Base-by-base conservation (phyloP, 1,284 basidiomycete species). In the Irpex sp. region DNA sequence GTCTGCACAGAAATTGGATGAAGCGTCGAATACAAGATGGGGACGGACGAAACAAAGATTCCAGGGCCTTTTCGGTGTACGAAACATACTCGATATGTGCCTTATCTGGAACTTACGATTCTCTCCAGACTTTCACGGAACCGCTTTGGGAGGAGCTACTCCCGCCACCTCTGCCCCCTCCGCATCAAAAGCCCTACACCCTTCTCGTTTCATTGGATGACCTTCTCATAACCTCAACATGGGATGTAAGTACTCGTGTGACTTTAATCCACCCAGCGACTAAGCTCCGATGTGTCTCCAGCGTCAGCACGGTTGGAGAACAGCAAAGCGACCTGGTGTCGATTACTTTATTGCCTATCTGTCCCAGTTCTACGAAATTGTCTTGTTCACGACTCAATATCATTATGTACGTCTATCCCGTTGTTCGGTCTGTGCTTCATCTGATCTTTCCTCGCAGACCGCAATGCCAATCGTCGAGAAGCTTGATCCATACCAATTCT, bases 281-380 rank as follows among this genome's bases (percentile, higher is more conserved):
- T 36, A 13, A 53, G 31, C 19, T 13, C 8, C 0, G 61, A 21
- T 47, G 19, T 62, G 60, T 33, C 36, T 17, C 26, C 63, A 94
- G 93, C 88, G 93, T 60, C 83, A 90, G 79, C 81, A 92, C 69
- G 94, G 94, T 37, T 96, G 94, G 94, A 82, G 92, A 68, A 95
- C 93, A 2, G 94, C 93, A 43, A 96, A 96, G 77, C 88, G 97
- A 59, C 97, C 97, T 1, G 97, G 97, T 2, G 91, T 97, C 7
- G 97, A 99, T 75, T 98, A 98, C 77, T 99, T 98, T 84, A 81
- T 99, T 58, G 95, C 87, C 37, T 98, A 99, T 76, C 84, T 99
- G 51, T 95, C 94, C 0, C 96, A 98, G 72, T 98, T 98, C 78
- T 99, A 95, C 76, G 97, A 99, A 80, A 89, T 99, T 65, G 96